A percentile compares a stretch with the other conserved stretches of the same genome.
These are phyloP conservation scores for Coemansia umbellata DNA, from an alignment of 192 early-diverging fungal species.

Conservation along the genomic window DNA sequence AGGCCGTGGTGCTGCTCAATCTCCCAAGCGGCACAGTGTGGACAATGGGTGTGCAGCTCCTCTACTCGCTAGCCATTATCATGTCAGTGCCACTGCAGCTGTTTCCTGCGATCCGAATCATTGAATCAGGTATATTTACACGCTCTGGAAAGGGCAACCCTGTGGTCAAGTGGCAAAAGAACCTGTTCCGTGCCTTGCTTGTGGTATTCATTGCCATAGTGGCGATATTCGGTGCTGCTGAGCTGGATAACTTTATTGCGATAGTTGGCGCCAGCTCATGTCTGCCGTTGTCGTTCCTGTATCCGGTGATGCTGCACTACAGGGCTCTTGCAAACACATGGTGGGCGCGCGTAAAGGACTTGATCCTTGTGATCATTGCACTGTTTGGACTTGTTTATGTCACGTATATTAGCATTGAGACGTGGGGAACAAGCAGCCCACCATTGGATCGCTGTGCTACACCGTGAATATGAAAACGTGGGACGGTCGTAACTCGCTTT, in stretches of 20 bases:
- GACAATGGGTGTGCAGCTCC: constrained; percentile 69
- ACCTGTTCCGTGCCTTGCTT: constrained; percentile 68
- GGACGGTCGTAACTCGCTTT: too few relatives aligned
- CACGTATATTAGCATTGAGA: constrained; percentile 68
- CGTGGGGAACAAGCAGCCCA: constrained; percentile 37
- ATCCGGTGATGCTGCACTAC: constrained; percentile 82
- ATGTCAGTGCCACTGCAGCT: constrained; percentile 88
- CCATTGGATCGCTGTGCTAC: constrained; percentile 32
- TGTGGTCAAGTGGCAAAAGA: constrained; percentile 84
- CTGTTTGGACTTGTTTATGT: constrained; percentile 72
- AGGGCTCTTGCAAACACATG: constrained; percentile 56
- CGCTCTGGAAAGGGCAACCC: constrained; percentile 75
- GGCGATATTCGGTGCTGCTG: constrained; percentile 69
- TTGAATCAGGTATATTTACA: constrained; percentile 80
- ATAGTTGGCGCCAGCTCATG: constrained; percentile 78
- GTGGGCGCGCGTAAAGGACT: constrained; percentile 54
- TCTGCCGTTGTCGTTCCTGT: constrained; percentile 75
- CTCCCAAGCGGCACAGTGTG: constrained; percentile 64
- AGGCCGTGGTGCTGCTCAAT: constrained; percentile 86
- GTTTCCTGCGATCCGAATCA: constrained; percentile 92
- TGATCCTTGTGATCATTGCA: constrained; percentile 64
- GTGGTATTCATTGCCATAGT: constrained; percentile 66
- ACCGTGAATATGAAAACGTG: neutral
- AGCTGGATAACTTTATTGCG: constrained; percentile 79
- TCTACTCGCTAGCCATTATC: constrained; percentile 92